Evolutionary conservation across 345 rosid species (phyloP).

Genomic region (thale cress (Arabidopsis thaliana)): TAIR10.1 NC_003076.8:23117501-23118000

Average conservation of each 20-base stretch:
- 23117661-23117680: slow-evolving; percentile 36
- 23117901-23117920: not conserved
- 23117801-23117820: not conserved
- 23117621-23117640: not conserved
- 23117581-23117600: slow-evolving; percentile 11
- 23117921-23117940: not conserved
- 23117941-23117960: too few species aligned
- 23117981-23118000: too few species aligned
- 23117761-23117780: not conserved
- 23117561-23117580: slow-evolving; percentile 11
- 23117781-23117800: not conserved
- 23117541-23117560: not conserved
- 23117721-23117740: not conserved
- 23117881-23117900: not conserved
- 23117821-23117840: not conserved
- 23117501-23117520: slow-evolving; percentile 5
- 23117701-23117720: not conserved
- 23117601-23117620: not conserved
- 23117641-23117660: slow-evolving; percentile 29
- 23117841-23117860: not conserved
- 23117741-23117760: too few species aligned
- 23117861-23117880: not conserved
- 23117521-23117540: not conserved
- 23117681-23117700: not conserved
- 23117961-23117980: too few species aligned